Evolutionary conservation across 2,329 filamentous ascomycete species (phyloP).

Genomic region (Ophiostoma montium): DNA sequence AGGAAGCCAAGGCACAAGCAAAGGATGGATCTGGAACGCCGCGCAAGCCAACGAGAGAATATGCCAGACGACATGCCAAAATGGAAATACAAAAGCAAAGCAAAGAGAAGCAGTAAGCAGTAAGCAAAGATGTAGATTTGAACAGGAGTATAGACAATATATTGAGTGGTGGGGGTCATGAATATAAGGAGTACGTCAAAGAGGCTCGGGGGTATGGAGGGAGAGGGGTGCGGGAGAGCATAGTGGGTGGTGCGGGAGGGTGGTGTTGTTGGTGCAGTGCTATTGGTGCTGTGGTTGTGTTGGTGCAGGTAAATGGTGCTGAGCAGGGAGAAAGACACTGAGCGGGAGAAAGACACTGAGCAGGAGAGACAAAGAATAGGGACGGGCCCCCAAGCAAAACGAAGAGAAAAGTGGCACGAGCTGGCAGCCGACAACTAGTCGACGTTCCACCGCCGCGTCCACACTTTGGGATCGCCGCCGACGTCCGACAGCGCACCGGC

Average conservation of each 20-base stretch:
- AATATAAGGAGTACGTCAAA: slow-evolving; percentile 8
- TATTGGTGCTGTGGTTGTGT: neutral
- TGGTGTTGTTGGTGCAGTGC: neutral
- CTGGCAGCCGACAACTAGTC: slow-evolving; percentile 4
- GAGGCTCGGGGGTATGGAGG: neutral
- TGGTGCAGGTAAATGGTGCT: neutral
- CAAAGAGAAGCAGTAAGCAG: neutral
- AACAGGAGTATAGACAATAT: slow-evolving; percentile 2
- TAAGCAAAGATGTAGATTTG: neutral
- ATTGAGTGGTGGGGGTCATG: slow-evolving; percentile 10
- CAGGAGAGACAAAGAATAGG: too few species aligned
- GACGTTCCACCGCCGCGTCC: slow-evolving; percentile 12
- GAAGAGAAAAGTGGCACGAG: neutral
- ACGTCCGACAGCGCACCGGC: slow-evolving; percentile 8
- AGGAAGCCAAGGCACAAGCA: too few species aligned
- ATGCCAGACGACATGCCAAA: neutral
- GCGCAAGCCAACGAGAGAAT: neutral
- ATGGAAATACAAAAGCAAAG: neutral
- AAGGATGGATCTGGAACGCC: neutral
- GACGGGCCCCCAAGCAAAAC: too few species aligned
- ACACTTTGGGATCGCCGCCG: slow-evolving; percentile 9
- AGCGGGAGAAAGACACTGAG: too few species aligned
- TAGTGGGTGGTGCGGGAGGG: neutral
- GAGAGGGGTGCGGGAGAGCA: neutral
- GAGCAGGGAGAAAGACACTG: too few species aligned